These are phyloP conservation scores for Mycena vulgaris DNA, from an alignment of 768 basidiomycete species.

Conservation along the genomic window DNA sequence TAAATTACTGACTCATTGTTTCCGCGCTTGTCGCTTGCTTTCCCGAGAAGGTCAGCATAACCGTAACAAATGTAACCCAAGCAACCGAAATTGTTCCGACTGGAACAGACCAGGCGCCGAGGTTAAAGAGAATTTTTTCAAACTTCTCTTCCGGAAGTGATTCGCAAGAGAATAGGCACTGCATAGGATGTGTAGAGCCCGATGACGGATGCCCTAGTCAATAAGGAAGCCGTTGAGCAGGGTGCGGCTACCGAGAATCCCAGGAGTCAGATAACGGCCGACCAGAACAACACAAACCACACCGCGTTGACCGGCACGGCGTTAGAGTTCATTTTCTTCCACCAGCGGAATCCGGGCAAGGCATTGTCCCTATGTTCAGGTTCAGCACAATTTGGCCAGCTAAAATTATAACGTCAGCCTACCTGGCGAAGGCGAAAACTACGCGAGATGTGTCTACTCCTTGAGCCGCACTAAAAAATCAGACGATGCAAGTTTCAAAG, in stretches of 20 bases:
- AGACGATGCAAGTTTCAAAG: no score
- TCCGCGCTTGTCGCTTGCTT: conserved; percentile 55
- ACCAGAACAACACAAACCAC: conserved; percentile 75
- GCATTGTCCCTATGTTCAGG: conserved; percentile 68
- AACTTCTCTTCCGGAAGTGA: conserved; percentile 78
- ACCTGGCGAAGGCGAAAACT: conserved; percentile 77
- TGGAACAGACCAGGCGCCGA: conserved; percentile 74
- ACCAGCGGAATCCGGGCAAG: conserved; percentile 78
- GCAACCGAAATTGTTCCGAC: conserved; percentile 73
- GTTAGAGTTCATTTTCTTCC: conserved; percentile 71
- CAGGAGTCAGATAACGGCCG: conserved; percentile 73
- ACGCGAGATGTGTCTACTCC: conserved; percentile 83
- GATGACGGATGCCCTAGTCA: conserved; percentile 76
- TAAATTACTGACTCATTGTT: conserved; percentile 76
- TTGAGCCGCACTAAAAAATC: conserved; percentile 75
- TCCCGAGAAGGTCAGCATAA: conserved; percentile 74
- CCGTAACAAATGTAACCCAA: conserved; percentile 75
- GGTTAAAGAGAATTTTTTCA: conserved; percentile 70
- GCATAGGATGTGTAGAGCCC: conserved; percentile 80
- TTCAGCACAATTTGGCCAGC: neutral
- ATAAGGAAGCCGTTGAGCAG: conserved; percentile 65
- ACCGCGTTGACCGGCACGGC: conserved; percentile 85
- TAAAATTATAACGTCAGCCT: neutral
- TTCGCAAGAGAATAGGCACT: conserved; percentile 77
- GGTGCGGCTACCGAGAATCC: conserved; percentile 77